These are phyloP conservation scores for Cantharellus cinnabarinus DNA, from an alignment of 768 basidiomycete species.

Conservation along the genomic window DNA sequence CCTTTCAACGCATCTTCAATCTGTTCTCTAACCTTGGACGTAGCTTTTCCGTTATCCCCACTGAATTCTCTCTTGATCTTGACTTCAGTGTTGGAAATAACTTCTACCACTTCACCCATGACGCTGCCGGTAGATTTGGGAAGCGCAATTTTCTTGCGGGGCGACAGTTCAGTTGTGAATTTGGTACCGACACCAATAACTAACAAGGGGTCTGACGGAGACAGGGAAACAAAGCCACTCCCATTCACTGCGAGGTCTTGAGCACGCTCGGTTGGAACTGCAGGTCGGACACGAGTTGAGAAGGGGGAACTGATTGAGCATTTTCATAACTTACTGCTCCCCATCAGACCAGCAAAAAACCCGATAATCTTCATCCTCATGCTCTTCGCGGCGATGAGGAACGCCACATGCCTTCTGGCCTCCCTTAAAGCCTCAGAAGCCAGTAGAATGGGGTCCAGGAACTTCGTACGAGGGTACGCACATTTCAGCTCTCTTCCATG, in stretches of 20 bases:
- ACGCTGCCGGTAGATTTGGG: constrained; percentile 59
- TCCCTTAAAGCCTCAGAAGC: constrained; percentile 73
- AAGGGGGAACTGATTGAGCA: not conserved
- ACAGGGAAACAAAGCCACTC: constrained; percentile 47
- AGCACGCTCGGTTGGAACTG: constrained; percentile 87
- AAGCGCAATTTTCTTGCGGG: constrained; percentile 72
- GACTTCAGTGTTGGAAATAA: constrained; percentile 74
- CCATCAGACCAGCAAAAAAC: constrained; percentile 62
- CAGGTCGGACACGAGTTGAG: not conserved
- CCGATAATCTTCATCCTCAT: constrained; percentile 66
- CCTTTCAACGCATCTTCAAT: constrained; percentile 34
- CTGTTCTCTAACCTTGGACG: constrained; percentile 45
- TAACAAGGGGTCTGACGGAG: constrained; percentile 57
- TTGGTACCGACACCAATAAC: constrained; percentile 63
- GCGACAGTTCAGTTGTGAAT: constrained; percentile 52
- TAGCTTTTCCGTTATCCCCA: constrained; percentile 58
- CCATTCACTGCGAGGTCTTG: constrained; percentile 68
- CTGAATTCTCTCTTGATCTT: constrained; percentile 74
- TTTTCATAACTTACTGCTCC: constrained; percentile 45
- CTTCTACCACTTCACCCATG: constrained; percentile 67
- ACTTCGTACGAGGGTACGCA: constrained; percentile 27
- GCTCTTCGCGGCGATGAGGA: constrained; percentile 77
- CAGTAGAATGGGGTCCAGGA: constrained; percentile 76
- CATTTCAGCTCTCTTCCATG: not conserved
- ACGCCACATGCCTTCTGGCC: constrained; percentile 59